Evolutionary conservation across 208 protist genomes (phyloP).

Genomic region (Leishmania braziliensis): DNA sequence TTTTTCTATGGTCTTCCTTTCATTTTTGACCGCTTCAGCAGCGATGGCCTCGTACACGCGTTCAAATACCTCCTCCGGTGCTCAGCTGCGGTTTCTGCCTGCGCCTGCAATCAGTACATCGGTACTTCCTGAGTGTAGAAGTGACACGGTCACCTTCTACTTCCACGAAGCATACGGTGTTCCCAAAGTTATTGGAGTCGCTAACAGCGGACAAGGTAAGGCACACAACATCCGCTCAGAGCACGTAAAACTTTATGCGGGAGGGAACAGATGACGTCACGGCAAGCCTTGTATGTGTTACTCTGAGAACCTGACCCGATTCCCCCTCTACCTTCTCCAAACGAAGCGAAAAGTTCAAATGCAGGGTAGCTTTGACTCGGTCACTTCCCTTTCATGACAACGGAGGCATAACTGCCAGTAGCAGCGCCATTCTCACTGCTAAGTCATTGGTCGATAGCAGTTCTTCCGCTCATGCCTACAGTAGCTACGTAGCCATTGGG

Average conservation of each 20-base stretch:
- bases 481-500: neutral
- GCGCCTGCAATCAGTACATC: neutral
- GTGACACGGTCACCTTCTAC: slow-evolving; percentile 1
- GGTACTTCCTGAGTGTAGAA: neutral
- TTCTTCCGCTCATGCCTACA: too few relatives aligned
- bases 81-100: neutral
- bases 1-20: slow-evolving; percentile 1
- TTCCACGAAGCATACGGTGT: slow-evolving; percentile 4
- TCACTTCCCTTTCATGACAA: neutral
- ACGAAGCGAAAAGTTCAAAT: neutral
- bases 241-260: neutral
- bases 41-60: neutral
- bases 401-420: neutral
- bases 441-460: neutral
- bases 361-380: neutral
- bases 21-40: neutral
- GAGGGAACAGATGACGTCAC: neutral
- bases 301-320: neutral
- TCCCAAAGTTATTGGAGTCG: neutral
- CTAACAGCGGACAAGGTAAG: neutral
- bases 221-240: neutral
- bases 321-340: neutral
- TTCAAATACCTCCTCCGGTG: neutral
- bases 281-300: neutral
- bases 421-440: neutral